Base-by-base conservation (phyloP, 2,329 filamentous ascomycete genomes). In the Colletotrichum salicis region DNA sequence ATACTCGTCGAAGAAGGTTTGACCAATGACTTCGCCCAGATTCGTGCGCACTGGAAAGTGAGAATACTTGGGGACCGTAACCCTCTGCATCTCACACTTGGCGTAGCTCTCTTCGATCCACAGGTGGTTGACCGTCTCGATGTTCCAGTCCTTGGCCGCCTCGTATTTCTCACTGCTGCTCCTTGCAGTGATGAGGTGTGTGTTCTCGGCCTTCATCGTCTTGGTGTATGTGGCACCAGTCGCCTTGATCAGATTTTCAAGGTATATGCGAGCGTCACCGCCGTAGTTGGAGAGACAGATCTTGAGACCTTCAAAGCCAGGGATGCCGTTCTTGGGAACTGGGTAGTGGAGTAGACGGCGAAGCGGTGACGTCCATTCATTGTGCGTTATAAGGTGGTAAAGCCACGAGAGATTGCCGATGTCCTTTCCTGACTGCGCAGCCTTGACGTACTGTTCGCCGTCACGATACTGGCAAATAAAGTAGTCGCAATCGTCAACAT, bases 51-150 rank as follows among this genome's bases (percentile, higher is more conserved):
- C 88, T 19, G 96, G 96, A 75, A 98, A 99, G 78, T 95, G 92
- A 1, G 89, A 94, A 79, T 97, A 99, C 74, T 92, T 92, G 10
- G 88, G 86, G 63, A 93, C 89, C 4, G 93, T 92, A 27, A 95
- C 84, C 0, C 90, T 89, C 79, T 94, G 92, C 70, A 92, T 85
- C 78, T 93, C 88, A 84, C 95, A 97, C 79, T 93, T 94, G 1
- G 96, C 94, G 79, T 98, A 99, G 81, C 95, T 97, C 79, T 99
- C 96, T 81, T 99, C 96, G 57, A 99, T 88, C 96, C 96, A 99
- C 1, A 99, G 87, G 79, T 99, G 96, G 80, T 98, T 99, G 76
- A 97, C 86, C 76, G 97, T 92, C 68, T 94, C 86, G 66, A 98
- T 92, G 64, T 93, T 92, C 96, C 96, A 99, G 82, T 98, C 96